Evolutionary conservation across 73 alveolate genomes (phyloP).

Genomic region (Paramecium primaurelia): DNA sequence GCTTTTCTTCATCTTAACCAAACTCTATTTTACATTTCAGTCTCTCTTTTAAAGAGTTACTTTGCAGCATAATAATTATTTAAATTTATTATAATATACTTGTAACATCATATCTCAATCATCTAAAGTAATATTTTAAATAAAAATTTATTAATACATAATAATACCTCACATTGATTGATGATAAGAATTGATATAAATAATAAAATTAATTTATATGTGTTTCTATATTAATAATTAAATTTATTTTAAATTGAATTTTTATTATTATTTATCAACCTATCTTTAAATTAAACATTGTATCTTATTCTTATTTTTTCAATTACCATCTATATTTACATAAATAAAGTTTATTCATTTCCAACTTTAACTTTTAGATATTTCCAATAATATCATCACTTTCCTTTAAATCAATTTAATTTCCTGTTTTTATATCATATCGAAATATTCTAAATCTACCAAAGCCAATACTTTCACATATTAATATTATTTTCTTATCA

Average conservation of each 20-base stretch:
- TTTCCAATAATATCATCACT: background rate
- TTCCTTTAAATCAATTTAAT: background rate
- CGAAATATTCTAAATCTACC: background rate
- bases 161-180: background rate
- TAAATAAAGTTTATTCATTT: background rate
- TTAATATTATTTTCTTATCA: background rate
- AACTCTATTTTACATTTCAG: background rate
- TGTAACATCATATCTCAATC: background rate
- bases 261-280: background rate
- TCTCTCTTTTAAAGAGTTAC: background rate
- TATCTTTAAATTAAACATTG: background rate
- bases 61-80: background rate
- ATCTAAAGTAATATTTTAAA: background rate
- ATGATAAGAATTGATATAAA: background rate
- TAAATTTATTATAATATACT: background rate
- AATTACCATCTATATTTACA: background rate
- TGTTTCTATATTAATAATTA: too few species aligned
- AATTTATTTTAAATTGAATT: background rate
- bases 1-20: background rate
- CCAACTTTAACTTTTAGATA: background rate
- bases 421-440: background rate
- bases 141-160: background rate
- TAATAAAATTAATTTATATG: background rate
- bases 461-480: background rate
- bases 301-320: background rate